Base-by-base conservation (phyloP, 2,329 filamentous ascomycete genomes). In the Colletotrichum karsti region DNA sequence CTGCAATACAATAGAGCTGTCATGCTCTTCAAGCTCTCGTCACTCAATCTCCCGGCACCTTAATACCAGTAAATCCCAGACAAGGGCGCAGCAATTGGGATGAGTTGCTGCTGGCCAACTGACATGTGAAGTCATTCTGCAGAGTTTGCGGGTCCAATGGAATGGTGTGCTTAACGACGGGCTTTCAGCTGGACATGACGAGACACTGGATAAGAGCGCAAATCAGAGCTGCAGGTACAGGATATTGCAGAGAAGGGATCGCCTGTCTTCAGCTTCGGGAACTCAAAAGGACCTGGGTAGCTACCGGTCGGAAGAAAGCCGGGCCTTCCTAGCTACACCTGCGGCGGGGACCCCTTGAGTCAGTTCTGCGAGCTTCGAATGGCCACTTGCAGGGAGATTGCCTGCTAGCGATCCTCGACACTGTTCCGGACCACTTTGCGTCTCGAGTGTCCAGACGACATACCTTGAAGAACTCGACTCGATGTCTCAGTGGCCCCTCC, bases 211-310 rank as follows among this genome's bases (percentile, higher is more conserved):
- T 18, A 22, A 22, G 12, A 56, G 54, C 39, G 24, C 61, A 59
- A 59, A 67, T 66, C 48, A 66, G n/a, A 26, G 54, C 54, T 61
- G 48, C 62, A 61, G 55, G 37, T 65, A 61, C 50, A 56, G 62
- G 39, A 56, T 66, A 28, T 10, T 18, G 39, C 66, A 55, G 24
- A 26, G 33, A 50, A 42, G 42, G 66, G 62, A 42, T 60, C 26
- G 39, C 61, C 18, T 61, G 48, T 42, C 39, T 50, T 39, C 20
- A 20, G 26, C 7, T 46, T 42, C 54, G 53, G 51, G 42, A 67
- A 33, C 51, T 61, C 39, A 50, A 55, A 68, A 41, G 30, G 30
- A 35, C 46, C 51, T 44, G 22, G 65, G 13, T 30, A 26, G 55
- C 18, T 44, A 20, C 54, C 53, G n/a, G 33, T 39, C 12, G 44